phyloP scores from a whole-genome alignment of 2,329 filamentous ascomycete genomes.

The Aquanectria penicillioides region DNA sequence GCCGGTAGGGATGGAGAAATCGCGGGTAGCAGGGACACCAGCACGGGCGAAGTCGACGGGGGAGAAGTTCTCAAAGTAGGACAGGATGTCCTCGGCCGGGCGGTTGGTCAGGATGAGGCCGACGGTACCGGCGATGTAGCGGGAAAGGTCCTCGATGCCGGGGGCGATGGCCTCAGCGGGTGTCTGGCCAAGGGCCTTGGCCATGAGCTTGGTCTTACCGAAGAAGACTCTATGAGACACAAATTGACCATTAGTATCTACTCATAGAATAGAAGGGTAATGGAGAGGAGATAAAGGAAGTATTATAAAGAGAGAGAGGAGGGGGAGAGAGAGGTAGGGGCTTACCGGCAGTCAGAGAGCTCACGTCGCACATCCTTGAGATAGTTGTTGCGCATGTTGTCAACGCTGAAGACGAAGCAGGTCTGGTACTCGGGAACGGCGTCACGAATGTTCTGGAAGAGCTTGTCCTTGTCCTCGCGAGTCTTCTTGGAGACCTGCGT shows the following conservation, averaged over 20 bases:
- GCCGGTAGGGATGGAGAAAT: constrained; percentile 85
- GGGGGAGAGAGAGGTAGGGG: constrained; percentile 31
- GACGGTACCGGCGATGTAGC: constrained; percentile 81
- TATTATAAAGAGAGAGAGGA: background rate
- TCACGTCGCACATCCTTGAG: constrained; percentile 90
- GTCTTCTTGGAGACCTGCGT: constrained; percentile 93
- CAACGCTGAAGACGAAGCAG: constrained; percentile 92
- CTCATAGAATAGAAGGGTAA: no score
- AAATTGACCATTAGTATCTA: constrained; percentile 17
- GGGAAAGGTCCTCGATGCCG: constrained; percentile 76
- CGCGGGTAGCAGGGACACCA: constrained; percentile 77
- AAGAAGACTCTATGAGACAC: constrained; percentile 81
- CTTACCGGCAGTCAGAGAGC: constrained; percentile 84
- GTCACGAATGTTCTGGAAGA: constrained; percentile 89
- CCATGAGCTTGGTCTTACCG: constrained; percentile 99
- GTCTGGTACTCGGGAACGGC: constrained; percentile 86
- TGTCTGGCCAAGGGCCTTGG: constrained; percentile 85
- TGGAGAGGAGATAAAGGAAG: no score
- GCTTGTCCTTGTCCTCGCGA: constrained; percentile 88
- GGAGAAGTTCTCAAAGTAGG: constrained; percentile 77
- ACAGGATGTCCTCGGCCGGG: constrained; percentile 69
- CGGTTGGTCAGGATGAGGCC: constrained; percentile 92
- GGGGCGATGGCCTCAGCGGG: constrained; percentile 83
- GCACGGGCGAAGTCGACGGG: constrained; percentile 93
- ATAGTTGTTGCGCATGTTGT: constrained; percentile 98